Evolutionary conservation across 2,329 filamentous ascomycete genomes (phyloP).

Genomic region (Neonectria sp.): DNA sequence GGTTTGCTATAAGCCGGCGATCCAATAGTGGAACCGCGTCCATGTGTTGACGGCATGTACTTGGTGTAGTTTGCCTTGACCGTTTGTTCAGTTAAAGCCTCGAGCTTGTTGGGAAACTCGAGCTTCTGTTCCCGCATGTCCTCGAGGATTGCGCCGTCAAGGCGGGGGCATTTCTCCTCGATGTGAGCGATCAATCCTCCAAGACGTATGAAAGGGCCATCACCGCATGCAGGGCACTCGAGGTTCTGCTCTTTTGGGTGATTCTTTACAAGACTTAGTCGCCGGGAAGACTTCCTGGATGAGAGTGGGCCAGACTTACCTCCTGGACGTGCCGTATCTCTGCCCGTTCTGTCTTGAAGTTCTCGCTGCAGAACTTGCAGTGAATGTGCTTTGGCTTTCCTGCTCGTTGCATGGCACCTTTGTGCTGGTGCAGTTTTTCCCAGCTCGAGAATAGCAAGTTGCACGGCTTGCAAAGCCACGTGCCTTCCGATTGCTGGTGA

Average conservation of each 20-base stretch:
- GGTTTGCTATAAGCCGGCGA: not conserved
- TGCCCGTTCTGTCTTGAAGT: conserved; percentile 53
- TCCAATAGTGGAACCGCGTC: not conserved
- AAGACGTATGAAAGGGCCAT: conserved; percentile 54
- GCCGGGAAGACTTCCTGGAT: too few species aligned
- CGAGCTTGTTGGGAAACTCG: conserved; percentile 52
- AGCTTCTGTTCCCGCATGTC: conserved; percentile 55
- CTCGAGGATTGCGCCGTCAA: conserved; percentile 53
- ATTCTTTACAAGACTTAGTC: conserved; percentile 46
- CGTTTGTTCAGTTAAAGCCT: conserved; percentile 44
- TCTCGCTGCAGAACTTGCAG: conserved; percentile 56
- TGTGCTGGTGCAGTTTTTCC: conserved; percentile 49
- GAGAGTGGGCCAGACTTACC: conserved; percentile 44
- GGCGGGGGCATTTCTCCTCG: conserved; percentile 58
- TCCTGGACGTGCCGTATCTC: conserved; percentile 54
- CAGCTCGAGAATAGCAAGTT: conserved; percentile 44
- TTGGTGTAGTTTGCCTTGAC: conserved; percentile 48
- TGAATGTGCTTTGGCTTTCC: conserved; percentile 50
- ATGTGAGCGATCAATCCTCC: conserved; percentile 61
- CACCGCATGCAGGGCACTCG: conserved; percentile 62
- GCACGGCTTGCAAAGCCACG: conserved; percentile 51
- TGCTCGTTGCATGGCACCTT: conserved; percentile 44
- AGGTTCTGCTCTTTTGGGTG: conserved; percentile 60
- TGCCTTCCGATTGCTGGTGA: conserved; percentile 24
- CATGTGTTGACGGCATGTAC: conserved; percentile 42